Conservation (phyloP, 225 moss, liverwort and hornwort genomes). For the Climacium dendroides region DNA sequence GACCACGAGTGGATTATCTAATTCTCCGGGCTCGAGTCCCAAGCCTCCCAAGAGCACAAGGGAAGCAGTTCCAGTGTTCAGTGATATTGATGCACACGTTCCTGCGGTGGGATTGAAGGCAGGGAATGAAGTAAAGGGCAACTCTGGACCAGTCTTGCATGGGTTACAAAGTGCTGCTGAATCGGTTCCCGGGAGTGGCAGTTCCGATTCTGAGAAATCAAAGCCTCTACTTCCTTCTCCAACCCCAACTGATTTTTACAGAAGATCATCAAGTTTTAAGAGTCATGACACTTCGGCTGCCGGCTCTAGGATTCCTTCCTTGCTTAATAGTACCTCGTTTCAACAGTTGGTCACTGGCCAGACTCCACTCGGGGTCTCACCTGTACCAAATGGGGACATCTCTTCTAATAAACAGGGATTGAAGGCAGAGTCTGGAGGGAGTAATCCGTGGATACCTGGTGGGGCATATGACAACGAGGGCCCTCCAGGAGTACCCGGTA, state of each 20-base stretch:
- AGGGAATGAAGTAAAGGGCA: background rate
- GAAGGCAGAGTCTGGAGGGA: background rate
- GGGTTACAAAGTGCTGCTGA: conserved; percentile 11
- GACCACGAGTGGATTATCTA: background rate
- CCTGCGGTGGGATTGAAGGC: conserved; percentile 4
- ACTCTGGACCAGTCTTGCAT: background rate
- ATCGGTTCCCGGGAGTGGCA: conserved; percentile 1
- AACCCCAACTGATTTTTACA: background rate
- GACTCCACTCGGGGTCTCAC: background rate
- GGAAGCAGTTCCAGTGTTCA: conserved; percentile 20
- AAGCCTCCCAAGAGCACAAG: conserved; percentile 4
- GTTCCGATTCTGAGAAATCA: conserved; percentile 8
- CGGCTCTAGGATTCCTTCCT: conserved; percentile 11
- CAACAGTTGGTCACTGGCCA: conserved; percentile 23
- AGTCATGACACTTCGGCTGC: background rate
- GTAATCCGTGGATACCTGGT: background rate
- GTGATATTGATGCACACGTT: conserved; percentile 22
- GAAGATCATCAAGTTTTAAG: conserved; percentile 20
- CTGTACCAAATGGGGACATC: conserved; percentile 6
- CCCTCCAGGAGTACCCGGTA: conserved; percentile 25
- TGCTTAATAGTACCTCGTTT: conserved; percentile 27
- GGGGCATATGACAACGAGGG: conserved; percentile 13
- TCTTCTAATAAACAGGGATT: conserved; percentile 3
- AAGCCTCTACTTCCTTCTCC: conserved; percentile 15
- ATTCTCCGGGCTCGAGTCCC: conserved; percentile 10